Base-by-base conservation (phyloP, 768 basidiomycete genomes). In the Amanita polypyramis region DNA sequence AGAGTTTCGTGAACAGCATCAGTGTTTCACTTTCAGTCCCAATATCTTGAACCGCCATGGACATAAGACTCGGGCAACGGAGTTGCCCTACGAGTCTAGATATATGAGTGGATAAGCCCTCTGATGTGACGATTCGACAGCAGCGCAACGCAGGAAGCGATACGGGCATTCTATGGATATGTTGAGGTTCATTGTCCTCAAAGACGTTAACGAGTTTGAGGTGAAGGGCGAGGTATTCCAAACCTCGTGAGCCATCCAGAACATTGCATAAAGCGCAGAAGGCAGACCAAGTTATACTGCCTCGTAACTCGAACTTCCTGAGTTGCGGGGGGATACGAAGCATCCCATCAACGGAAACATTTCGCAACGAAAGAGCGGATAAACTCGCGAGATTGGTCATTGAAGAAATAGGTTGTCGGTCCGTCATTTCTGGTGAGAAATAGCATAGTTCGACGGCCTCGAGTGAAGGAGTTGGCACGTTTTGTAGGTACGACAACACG, bases 231-330 rank as follows among this genome's bases (percentile, higher is more conserved):
- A 66, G 52, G 9, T 53, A 38, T 35, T 58, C 51, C 25, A 64
- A 42, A 5, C 40, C 45, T 8, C 50, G 45, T 1, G 60, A 59
- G 6, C 55, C 58, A n/a, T 49, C 55, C 6, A 65, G 40, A 42
- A 62, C 51, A 9, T 62, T 55, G 25, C 50, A 52, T 3, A 66
- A 41, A 33, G 51, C 51, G 12, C 36, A 30, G 29, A 58, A 58
- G 3, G 40, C 47, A 2, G 62, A 61, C 65, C 65, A 64, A n/a
- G 42, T 53, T 1, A 61, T 62, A 34, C 60, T 57, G 14, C 63
- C 64, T 2, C 62, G 59, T 15, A 66, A 51, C 14, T 63, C 61
- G 32, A 66, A 54, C 12, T 54, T 57, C 25, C 52, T 49, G n/a
- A 66, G 45, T 23, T 50, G 45, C 14, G 51, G 53, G 1, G 64